These are phyloP conservation scores for Pichia thaimueangensis DNA, from an alignment of 805 yeast genomes.

Conservation along the genomic window DNA sequence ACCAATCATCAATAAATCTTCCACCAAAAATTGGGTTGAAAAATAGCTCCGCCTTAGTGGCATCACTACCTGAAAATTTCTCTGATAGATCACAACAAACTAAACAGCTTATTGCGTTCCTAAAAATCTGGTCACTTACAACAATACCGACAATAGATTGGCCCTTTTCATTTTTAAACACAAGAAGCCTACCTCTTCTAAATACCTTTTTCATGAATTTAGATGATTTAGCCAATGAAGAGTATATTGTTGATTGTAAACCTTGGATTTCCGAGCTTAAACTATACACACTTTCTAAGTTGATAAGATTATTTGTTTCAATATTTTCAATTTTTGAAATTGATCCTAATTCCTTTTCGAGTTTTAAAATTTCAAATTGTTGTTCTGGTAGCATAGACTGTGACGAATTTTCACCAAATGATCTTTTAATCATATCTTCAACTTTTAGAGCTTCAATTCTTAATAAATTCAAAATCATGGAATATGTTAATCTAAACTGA, in stretches of 20 bases:
- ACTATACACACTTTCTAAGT: conserved; percentile 40
- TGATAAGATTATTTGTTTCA: conserved; percentile 34
- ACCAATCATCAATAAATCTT: conserved; percentile 31
- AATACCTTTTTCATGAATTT: conserved; percentile 43
- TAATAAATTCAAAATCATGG: conserved; percentile 85
- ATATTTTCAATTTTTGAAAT: conserved; percentile 29
- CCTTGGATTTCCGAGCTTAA: conserved; percentile 29
- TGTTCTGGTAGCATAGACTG: conserved; percentile 85
- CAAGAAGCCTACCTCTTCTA: conserved; percentile 49
- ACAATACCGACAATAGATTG: conserved; percentile 6
- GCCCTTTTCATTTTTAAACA: conserved; percentile 45
- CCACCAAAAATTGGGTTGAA: conserved; percentile 24
- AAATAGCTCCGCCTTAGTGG: conserved; percentile 16
- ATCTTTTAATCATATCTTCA: conserved; percentile 97
- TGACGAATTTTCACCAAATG: conserved; percentile 85
- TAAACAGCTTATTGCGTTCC: conserved; percentile 18
- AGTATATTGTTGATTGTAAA: conserved; percentile 43
- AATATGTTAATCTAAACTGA: conserved; percentile 91
- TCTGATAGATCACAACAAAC: conserved; percentile 28
- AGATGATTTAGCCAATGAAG: conserved; percentile 42
- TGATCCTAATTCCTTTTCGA: conserved; percentile 39
- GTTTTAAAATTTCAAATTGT: conserved; percentile 52
- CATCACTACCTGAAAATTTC: not conserved
- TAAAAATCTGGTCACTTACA: not conserved
- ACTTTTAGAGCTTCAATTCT: conserved; percentile 92